Percentiles rank a stretch among this genome's conserved stretches.
These are phyloP conservation scores for Ogataea henricii DNA, from an alignment of 805 yeast species.

Conservation along the genomic window DNA sequence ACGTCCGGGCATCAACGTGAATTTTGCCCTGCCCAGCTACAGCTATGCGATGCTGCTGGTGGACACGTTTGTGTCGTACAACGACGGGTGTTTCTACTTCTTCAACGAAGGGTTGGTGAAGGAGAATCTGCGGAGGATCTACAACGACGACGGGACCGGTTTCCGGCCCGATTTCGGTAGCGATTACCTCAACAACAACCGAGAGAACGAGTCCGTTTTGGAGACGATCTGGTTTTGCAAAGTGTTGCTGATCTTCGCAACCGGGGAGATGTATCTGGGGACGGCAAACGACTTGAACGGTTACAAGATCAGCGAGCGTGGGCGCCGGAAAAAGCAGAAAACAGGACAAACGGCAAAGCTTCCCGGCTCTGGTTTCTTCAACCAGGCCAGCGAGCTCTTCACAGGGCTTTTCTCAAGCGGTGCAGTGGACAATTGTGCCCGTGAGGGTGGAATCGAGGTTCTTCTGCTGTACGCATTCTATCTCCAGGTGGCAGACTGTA, in stretches of 20 bases:
- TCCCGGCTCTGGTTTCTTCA: slow-evolving; percentile 79
- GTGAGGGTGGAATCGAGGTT: slow-evolving; percentile 81
- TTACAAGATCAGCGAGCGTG: slow-evolving; percentile 35
- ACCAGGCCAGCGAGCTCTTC: slow-evolving; percentile 76
- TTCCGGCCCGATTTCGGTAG: slow-evolving; percentile 34
- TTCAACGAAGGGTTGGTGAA: slow-evolving; percentile 81
- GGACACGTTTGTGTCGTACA: slow-evolving; percentile 75
- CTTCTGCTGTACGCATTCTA: slow-evolving; percentile 74
- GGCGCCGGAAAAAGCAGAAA: slow-evolving; percentile 26
- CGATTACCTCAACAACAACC: slow-evolving; percentile 27
- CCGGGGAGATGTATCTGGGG: slow-evolving; percentile 82
- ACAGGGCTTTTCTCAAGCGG: slow-evolving; percentile 78
- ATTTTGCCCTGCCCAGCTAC: slow-evolving; percentile 73
- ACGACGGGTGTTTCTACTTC: slow-evolving; percentile 83
- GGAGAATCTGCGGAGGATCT: slow-evolving; percentile 62
- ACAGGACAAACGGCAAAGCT: slow-evolving; percentile 41
- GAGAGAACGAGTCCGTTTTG: slow-evolving; percentile 53
- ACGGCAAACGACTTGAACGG: slow-evolving; percentile 68
- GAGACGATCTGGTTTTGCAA: slow-evolving; percentile 85
- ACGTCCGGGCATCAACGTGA: slow-evolving; percentile 66
- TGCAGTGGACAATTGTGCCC: slow-evolving; percentile 74
- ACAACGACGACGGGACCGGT: slow-evolving; percentile 46
- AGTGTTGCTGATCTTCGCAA: slow-evolving; percentile 68
- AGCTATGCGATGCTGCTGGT: slow-evolving; percentile 74
- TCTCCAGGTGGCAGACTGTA: slow-evolving; percentile 81